phyloP scores from a whole-genome alignment of 2,329 filamentous ascomycete species.

The Blumeria graminis region DNA sequence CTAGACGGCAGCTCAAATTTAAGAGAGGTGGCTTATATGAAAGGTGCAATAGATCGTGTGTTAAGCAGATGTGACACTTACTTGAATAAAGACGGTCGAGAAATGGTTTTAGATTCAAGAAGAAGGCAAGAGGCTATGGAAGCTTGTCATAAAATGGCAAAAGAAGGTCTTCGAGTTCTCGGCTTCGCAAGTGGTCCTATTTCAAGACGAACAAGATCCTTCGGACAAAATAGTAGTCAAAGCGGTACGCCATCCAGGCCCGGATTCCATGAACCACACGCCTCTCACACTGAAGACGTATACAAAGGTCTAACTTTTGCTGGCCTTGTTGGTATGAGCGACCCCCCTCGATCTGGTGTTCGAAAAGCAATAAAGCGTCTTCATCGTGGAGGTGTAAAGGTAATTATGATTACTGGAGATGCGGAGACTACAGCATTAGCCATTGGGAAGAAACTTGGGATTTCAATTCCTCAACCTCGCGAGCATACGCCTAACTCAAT shows the following conservation, averaged over 20 bases:
- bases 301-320: constrained; percentile 75
- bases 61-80: constrained; percentile 77
- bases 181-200: constrained; percentile 75
- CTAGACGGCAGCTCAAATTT: constrained; percentile 13
- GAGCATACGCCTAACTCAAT: constrained; percentile 29
- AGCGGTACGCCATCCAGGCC: constrained; percentile 25
- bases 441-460: constrained; percentile 85
- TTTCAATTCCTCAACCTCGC: constrained; percentile 42
- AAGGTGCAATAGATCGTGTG: constrained; percentile 76
- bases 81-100: constrained; percentile 60
- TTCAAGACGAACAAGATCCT: constrained; percentile 22
- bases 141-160: constrained; percentile 69
- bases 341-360: constrained; percentile 78
- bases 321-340: constrained; percentile 88
- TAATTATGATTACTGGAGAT: constrained; percentile 98
- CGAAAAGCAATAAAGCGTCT: constrained; percentile 69
- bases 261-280: constrained; percentile 8
- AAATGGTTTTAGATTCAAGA: constrained; percentile 59
- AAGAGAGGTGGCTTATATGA: constrained; percentile 76
- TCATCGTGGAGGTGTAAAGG: constrained; percentile 83
- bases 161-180: constrained; percentile 70
- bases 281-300: constrained; percentile 37
- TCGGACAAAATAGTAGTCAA: constrained; percentile 15
- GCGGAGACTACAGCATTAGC: constrained; percentile 85
- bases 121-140: constrained; percentile 49